Percentiles rank a stretch among this genome's conserved stretches.
phyloP scores from a whole-genome alignment of 2,329 filamentous ascomycete species.

The Neonectria ditissima region DNA sequence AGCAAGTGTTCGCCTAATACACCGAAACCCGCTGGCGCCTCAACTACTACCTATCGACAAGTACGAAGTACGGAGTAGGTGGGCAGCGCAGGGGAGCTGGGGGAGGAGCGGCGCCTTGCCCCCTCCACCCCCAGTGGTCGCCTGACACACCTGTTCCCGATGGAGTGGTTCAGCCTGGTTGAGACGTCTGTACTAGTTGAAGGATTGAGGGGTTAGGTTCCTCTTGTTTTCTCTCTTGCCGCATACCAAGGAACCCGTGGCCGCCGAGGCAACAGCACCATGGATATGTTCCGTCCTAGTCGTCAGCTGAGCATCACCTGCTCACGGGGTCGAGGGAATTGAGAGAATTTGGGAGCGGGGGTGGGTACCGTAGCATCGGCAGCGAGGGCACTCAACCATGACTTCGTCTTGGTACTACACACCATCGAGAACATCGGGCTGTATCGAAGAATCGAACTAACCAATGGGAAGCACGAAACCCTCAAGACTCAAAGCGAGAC shows the following conservation, averaged over 20 bases:
- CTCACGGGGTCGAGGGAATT: slow-evolving; percentile 8
- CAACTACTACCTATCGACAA: not conserved
- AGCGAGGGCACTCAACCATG: not conserved
- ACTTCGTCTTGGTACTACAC: not conserved
- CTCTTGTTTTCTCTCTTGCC: slow-evolving; percentile 18
- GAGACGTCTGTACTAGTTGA: slow-evolving; percentile 22
- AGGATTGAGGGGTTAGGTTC: slow-evolving; percentile 20
- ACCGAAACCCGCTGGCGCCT: slow-evolving; percentile 20
- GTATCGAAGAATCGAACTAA: not conserved
- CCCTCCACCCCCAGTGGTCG: slow-evolving; percentile 27
- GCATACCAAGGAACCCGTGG: slow-evolving; percentile 24
- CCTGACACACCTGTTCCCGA: slow-evolving; percentile 40
- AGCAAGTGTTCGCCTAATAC: slow-evolving; percentile 19
- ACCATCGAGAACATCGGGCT: not conserved
- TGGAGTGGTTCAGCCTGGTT: slow-evolving; percentile 43
- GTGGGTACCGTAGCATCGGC: slow-evolving; percentile 11
- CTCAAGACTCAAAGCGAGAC: not conserved
- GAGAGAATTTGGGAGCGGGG: not conserved
- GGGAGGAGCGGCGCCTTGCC: slow-evolving; percentile 10
- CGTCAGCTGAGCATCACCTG: slow-evolving; percentile 2
- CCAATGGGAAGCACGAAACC: not conserved
- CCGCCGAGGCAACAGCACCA: slow-evolving; percentile 6
- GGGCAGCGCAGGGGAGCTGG: slow-evolving; percentile 10
- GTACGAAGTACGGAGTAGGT: no score
- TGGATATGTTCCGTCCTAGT: slow-evolving; percentile 3